phyloP scores from a whole-genome alignment of 805 yeast genomes.

The Schwanniomyces vanrijiae region DNA sequence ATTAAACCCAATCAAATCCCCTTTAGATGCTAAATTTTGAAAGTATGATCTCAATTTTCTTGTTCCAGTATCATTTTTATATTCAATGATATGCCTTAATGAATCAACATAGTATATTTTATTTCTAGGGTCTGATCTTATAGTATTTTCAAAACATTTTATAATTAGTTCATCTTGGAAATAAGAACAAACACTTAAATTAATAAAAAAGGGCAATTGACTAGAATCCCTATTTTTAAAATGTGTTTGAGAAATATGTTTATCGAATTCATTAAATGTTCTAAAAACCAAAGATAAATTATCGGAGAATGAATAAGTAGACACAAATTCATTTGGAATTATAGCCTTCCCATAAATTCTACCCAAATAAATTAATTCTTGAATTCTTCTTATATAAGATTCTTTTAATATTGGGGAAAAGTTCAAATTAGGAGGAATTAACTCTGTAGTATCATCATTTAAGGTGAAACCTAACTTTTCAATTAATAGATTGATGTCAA shows the following conservation, averaged over 20 bases:
- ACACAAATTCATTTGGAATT: slow-evolving; percentile 20
- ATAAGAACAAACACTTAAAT: slow-evolving; percentile 28
- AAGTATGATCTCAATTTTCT: slow-evolving; percentile 28
- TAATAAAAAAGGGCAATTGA: slow-evolving; percentile 25
- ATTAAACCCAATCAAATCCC: slow-evolving; percentile 31
- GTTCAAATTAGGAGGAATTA: slow-evolving; percentile 49
- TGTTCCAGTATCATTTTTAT: slow-evolving; percentile 11
- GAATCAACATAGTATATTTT: slow-evolving; percentile 38
- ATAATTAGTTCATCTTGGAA: slow-evolving; percentile 42
- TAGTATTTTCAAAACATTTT: slow-evolving; percentile 39
- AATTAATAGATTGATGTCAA: slow-evolving; percentile 55
- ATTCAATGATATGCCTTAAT: slow-evolving; percentile 22
- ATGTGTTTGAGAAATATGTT: slow-evolving; percentile 25
- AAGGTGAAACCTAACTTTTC: slow-evolving; percentile 46
- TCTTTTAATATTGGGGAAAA: slow-evolving; percentile 37
- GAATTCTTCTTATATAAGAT: slow-evolving; percentile 50
- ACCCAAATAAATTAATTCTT: slow-evolving; percentile 49
- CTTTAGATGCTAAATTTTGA: slow-evolving; percentile 23
- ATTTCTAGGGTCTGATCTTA: slow-evolving; percentile 30
- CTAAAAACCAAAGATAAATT: slow-evolving; percentile 32
- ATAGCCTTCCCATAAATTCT: slow-evolving; percentile 12
- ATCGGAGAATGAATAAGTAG: slow-evolving; percentile 31
- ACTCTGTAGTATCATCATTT: slow-evolving; percentile 26
- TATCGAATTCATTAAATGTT: slow-evolving; percentile 38
- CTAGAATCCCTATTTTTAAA: slow-evolving; percentile 21